Evolutionary conservation across 345 rosid species (phyloP), one percentile per base, ranked within the genome.

Genomic region (Hirschfeldia incana): DNA sequence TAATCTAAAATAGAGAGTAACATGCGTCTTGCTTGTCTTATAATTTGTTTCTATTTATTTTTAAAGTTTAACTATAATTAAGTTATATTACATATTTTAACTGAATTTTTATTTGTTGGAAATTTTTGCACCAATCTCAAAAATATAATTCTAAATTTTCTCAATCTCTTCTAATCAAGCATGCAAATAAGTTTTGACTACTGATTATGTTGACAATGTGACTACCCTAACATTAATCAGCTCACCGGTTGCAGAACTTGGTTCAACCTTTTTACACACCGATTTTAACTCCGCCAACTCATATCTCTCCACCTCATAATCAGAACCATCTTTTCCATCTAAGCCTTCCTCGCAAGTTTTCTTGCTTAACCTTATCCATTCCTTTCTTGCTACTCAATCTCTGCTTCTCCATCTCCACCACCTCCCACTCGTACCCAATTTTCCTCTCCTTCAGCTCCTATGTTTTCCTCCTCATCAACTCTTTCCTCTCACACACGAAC

Each of bases 331-430:
- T 91, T 87, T 73, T 92, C 94, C 27, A 85, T 88, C 77, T 92
- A 0, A 93, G 89, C 72, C 83, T 69, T 53, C 84, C 81, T 33
- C 89, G 76, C 49, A 91, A 88, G 27, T 93, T 93, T 78, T 88
- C 92, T 0, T 91, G 85, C 85, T 87, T 93, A 26, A 88, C 85
- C 32, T 82, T 91, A 84, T 95, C 99, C 97, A 95, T 90, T 27
- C 93, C 97, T 82, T 94, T 87, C 80, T 89, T 91, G 67, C 91
- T 78, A 66, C 93, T 95, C 42, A 91, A 68, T 84, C 94, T 86
- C 78, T 91, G 98, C 86, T 89, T 95, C 87, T 95, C 99, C 6
- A 95, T 87, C 83, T 90, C 91, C 21, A 80, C 85, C 0, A 89
- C 94, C 78, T 93, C 84, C 72, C 66, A 73, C 67, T 85, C 88